Conservation (phyloP, 2,329 filamentous ascomycete species). For the Trichoderma sp. region DNA sequence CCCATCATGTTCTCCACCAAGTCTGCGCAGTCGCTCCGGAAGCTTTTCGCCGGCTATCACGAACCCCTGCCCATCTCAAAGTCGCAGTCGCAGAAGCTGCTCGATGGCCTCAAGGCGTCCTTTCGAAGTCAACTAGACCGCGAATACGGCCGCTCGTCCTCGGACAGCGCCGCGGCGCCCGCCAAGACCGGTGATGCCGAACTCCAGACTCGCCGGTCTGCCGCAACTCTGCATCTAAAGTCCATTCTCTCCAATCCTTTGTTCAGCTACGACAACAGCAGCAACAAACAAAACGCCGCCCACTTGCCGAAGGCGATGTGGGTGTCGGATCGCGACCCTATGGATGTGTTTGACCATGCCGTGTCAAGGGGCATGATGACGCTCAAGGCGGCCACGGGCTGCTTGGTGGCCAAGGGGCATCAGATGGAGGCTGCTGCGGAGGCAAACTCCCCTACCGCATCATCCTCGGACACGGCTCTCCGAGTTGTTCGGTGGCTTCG, state of each 20-base stretch:
- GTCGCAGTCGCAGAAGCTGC: constrained; percentile 53
- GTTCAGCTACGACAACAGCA: constrained; percentile 43
- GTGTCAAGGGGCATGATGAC: constrained; percentile 58
- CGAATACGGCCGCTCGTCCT: constrained; percentile 50
- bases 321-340: constrained; percentile 41
- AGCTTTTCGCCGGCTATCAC: constrained; percentile 45
- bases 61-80: constrained; percentile 51
- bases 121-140: constrained; percentile 58
- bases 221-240: constrained; percentile 48
- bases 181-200: constrained; percentile 24
- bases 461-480: constrained; percentile 44
- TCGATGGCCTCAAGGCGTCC: constrained; percentile 55
- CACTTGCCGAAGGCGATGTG: constrained; percentile 22
- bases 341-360: constrained; percentile 56
- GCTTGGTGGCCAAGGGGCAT: constrained; percentile 48
- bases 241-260: constrained; percentile 58
- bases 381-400: constrained; percentile 51
- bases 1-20: constrained; percentile 40
- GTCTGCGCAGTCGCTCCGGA: constrained; percentile 37
- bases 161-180: constrained; percentile 25
- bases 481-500: constrained; percentile 55
- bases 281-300: constrained; percentile 26
- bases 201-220: constrained; percentile 37
- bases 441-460: constrained; percentile 33
- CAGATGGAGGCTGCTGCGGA: constrained; percentile 34